Conservation (phyloP, 2,329 filamentous ascomycete genomes). For the Aspergillus tanneri region DNA sequence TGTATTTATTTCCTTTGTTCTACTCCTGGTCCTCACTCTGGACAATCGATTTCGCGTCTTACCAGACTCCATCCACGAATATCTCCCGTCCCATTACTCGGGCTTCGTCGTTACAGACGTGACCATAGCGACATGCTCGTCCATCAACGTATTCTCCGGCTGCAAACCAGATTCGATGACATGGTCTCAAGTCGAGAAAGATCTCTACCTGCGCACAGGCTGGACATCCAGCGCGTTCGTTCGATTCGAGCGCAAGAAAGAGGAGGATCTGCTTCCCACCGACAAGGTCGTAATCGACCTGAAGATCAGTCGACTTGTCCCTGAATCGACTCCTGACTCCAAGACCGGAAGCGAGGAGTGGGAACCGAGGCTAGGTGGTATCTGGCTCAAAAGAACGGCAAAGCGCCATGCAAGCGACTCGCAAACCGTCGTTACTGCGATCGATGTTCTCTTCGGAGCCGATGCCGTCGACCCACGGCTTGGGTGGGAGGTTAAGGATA, state of each 20-base stretch:
- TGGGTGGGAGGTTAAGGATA: slow-evolving; percentile 78
- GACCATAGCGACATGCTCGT: slow-evolving; percentile 72
- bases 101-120: slow-evolving; percentile 85
- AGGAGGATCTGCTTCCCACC: slow-evolving; percentile 72
- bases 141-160: slow-evolving; percentile 69
- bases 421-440: slow-evolving; percentile 69
- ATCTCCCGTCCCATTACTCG: slow-evolving; percentile 80
- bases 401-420: slow-evolving; percentile 74
- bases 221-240: slow-evolving; percentile 78
- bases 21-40: slow-evolving; percentile 75
- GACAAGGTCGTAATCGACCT: slow-evolving; percentile 81
- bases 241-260: slow-evolving; percentile 77
- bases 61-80: slow-evolving; percentile 79
- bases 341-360: slow-evolving; percentile 63
- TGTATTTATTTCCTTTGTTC: slow-evolving; percentile 62
- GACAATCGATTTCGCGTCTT: slow-evolving; percentile 87
- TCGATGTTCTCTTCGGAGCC: slow-evolving; percentile 85
- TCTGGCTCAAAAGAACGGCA: slow-evolving; percentile 78
- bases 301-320: slow-evolving; percentile 70
- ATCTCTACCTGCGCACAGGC: slow-evolving; percentile 73
- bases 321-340: slow-evolving; percentile 56
- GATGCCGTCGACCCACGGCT: slow-evolving; percentile 87
- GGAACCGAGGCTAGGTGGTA: slow-evolving; percentile 72
- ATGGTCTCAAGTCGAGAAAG: slow-evolving; percentile 87
- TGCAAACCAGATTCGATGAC: slow-evolving; percentile 70